Evolutionary conservation across 306 rosid genomes (phyloP).

Genomic region (Betula pendula): DNA sequence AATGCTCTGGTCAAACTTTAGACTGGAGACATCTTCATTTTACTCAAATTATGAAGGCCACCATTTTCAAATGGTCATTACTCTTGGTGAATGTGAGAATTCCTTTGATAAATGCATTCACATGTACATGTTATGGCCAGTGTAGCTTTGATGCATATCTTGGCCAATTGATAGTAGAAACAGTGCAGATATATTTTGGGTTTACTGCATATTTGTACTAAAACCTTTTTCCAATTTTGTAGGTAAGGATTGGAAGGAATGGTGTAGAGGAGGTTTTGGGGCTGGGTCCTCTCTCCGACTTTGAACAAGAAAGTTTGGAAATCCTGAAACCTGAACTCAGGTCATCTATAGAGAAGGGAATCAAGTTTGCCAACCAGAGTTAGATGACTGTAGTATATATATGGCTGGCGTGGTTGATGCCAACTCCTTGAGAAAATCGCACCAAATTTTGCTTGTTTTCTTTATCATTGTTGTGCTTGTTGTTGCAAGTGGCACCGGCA

Average conservation of each 20-base stretch:
- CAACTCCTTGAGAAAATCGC: slow-evolving; percentile 18
- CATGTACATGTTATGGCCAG: too few relatives aligned
- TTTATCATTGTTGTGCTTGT: slow-evolving; percentile 32
- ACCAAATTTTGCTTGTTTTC: slow-evolving; percentile 47
- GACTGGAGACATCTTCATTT: too few relatives aligned
- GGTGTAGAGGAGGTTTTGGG: slow-evolving; percentile 83
- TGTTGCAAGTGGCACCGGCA: slow-evolving; percentile 44
- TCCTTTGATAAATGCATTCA: too few relatives aligned
- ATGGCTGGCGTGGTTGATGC: slow-evolving; percentile 22
- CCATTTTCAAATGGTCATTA: not conserved
- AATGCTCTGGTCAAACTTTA: not conserved
- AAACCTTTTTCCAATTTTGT: slow-evolving; percentile 14
- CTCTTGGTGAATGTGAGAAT: too few relatives aligned
- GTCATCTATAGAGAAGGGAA: slow-evolving; percentile 90
- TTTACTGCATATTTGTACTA: not conserved
- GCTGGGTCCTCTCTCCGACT: slow-evolving; percentile 80
- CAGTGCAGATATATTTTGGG: not conserved
- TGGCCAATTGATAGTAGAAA: not conserved
- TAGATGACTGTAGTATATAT: slow-evolving; percentile 29
- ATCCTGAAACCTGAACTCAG: slow-evolving; percentile 71
- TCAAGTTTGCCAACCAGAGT: slow-evolving; percentile 66
- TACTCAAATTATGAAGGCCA: not conserved
- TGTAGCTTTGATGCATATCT: not conserved
- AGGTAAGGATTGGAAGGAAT: slow-evolving; percentile 94
- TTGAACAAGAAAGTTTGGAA: slow-evolving; percentile 73